Percentiles rank a stretch among this genome's conserved stretches.
These are phyloP conservation scores for Cladophialophora bantiana DNA, from an alignment of 2,329 filamentous ascomycete genomes.

Conservation along the genomic window DNA sequence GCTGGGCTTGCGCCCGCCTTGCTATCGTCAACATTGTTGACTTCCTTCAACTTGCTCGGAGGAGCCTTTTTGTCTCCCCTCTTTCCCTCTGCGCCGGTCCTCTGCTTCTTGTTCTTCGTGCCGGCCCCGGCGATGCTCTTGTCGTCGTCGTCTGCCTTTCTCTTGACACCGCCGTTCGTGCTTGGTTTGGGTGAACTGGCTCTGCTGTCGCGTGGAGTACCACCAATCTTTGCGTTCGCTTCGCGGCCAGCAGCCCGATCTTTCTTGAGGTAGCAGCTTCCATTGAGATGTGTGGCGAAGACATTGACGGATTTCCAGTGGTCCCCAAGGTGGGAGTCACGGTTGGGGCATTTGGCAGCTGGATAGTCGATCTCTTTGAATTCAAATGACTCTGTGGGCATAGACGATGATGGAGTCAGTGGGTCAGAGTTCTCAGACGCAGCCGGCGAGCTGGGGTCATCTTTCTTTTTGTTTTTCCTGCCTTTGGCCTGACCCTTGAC, in stretches of 20 bases:
- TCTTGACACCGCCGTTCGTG: constrained; percentile 38
- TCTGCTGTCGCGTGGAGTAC: constrained; percentile 39
- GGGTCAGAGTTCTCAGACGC: constrained; percentile 44
- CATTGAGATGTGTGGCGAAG: constrained; percentile 41
- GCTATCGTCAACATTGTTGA: constrained; percentile 36
- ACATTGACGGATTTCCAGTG: constrained; percentile 43
- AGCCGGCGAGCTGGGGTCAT: constrained; percentile 42
- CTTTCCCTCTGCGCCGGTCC: constrained; percentile 36
- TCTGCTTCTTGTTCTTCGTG: constrained; percentile 37
- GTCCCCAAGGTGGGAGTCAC: constrained; percentile 40
- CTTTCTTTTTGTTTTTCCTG: constrained; percentile 56
- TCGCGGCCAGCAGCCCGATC: constrained; percentile 39
- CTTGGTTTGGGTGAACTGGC: constrained; percentile 40
- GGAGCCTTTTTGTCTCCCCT: constrained; percentile 36
- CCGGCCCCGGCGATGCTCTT: constrained; percentile 21
- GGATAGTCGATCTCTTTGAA: constrained; percentile 42
- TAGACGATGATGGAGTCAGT: constrained; percentile 39
- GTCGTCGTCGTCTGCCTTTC: constrained; percentile 39
- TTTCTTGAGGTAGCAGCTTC: constrained; percentile 40
- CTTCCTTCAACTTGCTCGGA: constrained; percentile 39
- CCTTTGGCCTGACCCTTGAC: constrained; percentile 45
- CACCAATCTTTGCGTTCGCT: constrained; percentile 40
- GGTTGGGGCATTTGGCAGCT: constrained; percentile 41
- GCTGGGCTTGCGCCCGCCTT: constrained; percentile 30
- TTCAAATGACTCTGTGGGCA: constrained; percentile 39